A percentile compares a stretch with the other conserved stretches of the same genome.
Conservation (phyloP, 148 eudicot genomes). For the Rhododendron molle region DNA sequence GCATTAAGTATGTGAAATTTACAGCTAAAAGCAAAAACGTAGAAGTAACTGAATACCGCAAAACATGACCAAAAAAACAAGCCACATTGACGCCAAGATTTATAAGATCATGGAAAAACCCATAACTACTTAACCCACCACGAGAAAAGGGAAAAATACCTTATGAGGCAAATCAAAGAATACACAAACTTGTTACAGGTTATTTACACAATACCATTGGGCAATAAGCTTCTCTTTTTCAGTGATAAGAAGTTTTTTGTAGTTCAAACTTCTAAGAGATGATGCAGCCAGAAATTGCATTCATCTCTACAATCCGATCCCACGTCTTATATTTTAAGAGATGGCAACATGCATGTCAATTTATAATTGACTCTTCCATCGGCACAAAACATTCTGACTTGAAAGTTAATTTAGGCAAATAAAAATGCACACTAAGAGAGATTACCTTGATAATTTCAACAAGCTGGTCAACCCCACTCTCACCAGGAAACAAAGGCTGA, state of each 20-base stretch:
- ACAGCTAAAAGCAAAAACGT: neutral
- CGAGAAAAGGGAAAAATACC: too few relatives aligned
- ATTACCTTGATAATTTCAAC: constrained; percentile 90
- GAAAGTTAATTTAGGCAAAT: neutral
- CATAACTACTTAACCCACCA: neutral
- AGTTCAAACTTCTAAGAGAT: neutral
- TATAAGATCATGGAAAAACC: neutral
- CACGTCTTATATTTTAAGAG: neutral
- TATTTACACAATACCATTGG: neutral
- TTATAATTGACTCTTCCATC: neutral
- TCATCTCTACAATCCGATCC: neutral
- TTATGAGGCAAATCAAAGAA: neutral
- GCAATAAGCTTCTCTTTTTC: neutral
- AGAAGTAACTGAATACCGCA: neutral
- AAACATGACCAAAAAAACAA: neutral
- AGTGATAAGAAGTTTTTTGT: neutral
- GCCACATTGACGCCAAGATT: neutral
- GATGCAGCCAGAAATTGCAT: neutral
- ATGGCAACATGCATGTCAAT: neutral
- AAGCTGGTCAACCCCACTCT: constrained; percentile 92
- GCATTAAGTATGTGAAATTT: neutral
- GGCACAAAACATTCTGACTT: neutral
- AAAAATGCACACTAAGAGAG: neutral
- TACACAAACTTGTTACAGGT: constrained; percentile 1
- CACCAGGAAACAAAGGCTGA: constrained; percentile 89